Conservation (phyloP, 139 green algal genomes). For the Pleodorina starrii region DNA sequence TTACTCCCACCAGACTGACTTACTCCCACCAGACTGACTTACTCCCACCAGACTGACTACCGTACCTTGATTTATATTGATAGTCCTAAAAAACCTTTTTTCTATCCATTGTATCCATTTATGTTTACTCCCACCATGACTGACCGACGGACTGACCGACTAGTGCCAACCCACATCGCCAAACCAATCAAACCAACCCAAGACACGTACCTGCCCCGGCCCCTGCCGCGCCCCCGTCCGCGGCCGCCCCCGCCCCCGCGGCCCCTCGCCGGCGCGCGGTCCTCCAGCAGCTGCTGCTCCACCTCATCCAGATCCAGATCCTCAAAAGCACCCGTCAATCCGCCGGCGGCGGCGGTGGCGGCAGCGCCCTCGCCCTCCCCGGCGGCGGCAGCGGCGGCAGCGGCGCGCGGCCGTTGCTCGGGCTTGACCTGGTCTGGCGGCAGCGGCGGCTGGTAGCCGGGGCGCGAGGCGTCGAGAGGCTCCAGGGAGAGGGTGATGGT, state of each 20-base stretch:
- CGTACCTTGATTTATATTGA: neutral
- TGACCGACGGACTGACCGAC: too few relatives aligned
- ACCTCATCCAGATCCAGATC: slow-evolving; percentile 29
- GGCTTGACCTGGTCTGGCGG: slow-evolving; percentile 47
- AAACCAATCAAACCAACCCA: neutral
- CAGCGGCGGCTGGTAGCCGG: slow-evolving; percentile 88
- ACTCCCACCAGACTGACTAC: neutral
- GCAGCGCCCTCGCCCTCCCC: neutral
- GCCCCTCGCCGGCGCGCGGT: neutral
- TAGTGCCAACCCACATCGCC: too few relatives aligned
- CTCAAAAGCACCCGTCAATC: too few relatives aligned
- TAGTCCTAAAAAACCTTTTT: neutral
- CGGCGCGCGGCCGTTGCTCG: neutral
- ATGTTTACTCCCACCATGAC: neutral
- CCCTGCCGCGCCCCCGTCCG: slow-evolving; percentile 8
- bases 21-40: neutral
- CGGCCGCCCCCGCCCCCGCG: neutral
- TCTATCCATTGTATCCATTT: neutral
- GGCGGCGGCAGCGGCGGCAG: neutral
- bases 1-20: neutral
- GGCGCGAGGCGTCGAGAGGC: slow-evolving; percentile 66
- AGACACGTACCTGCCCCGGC: neutral
- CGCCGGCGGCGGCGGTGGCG: too few relatives aligned
- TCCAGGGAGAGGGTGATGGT: slow-evolving; percentile 84
- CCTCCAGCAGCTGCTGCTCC: slow-evolving; percentile 43